A percentile compares a stretch with the other conserved stretches of the same genome.
Evolutionary conservation across 192 early-diverging fungal species (phyloP).

Genomic region (Backusella circina): DNA sequence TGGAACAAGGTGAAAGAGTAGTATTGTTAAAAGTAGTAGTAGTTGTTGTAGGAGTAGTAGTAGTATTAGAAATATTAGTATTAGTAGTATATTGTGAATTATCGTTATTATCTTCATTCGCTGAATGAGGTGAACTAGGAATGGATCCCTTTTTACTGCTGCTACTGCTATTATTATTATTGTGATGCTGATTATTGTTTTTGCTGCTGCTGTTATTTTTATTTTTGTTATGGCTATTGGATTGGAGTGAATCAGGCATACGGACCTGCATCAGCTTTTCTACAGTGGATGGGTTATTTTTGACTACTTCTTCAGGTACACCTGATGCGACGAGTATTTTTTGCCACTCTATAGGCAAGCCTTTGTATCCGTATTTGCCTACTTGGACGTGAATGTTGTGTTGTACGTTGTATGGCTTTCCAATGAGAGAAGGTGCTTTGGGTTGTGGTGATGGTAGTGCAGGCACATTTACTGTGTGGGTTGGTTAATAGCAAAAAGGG

Average conservation of each 20-base stretch:
- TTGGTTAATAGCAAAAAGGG: not conserved
- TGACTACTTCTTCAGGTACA: slow-evolving; percentile 44
- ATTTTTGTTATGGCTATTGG: slow-evolving; percentile 26
- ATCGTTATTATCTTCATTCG: not conserved
- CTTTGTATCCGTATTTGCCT: slow-evolving; percentile 36
- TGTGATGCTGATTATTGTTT: not conserved
- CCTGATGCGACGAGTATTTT: slow-evolving; percentile 38
- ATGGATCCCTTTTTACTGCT: slow-evolving; percentile 12
- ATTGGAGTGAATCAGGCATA: slow-evolving; percentile 40
- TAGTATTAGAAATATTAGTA: slow-evolving; percentile 1
- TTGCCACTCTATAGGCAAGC: slow-evolving; percentile 47
- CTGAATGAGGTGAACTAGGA: not conserved
- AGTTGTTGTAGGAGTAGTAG: not conserved
- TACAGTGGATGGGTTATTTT: slow-evolving; percentile 42
- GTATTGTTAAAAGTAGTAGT: not conserved
- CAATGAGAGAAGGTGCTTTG: slow-evolving; percentile 31
- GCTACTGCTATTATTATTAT: slow-evolving; percentile 12
- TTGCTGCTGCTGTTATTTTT: slow-evolving; percentile 4
- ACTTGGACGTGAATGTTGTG: slow-evolving; percentile 52
- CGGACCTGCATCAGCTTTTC: slow-evolving; percentile 45
- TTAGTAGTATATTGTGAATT: not conserved
- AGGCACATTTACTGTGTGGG: not conserved
- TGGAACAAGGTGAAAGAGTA: not conserved
- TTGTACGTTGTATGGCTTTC: slow-evolving; percentile 50
- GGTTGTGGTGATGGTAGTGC: slow-evolving; percentile 13